phyloP scores from a whole-genome alignment of 176 grass and related monocot species.

The Rhynchospora breviuscula region DNA sequence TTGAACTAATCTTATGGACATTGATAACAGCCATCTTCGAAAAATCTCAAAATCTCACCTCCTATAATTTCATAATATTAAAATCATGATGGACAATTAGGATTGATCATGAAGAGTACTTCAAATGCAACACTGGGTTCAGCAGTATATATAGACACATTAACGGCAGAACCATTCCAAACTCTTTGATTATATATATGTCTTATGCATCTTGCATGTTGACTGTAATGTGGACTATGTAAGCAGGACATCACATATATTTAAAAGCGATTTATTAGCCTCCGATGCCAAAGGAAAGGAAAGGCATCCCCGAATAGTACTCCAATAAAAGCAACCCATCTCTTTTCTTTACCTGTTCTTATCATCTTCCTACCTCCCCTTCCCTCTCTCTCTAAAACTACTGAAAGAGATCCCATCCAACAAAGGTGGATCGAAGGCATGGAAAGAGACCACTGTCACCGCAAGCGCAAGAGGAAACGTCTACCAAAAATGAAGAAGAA shows the following conservation, averaged over 20 bases:
- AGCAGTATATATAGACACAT: too few relatives aligned
- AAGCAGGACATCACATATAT: conserved; percentile 6
- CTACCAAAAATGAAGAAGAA: conserved; percentile 25
- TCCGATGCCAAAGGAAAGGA: neutral
- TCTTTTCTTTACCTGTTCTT: conserved; percentile 30
- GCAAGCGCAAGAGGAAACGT: conserved; percentile 40
- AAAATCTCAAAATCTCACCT: neutral
- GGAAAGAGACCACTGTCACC: conserved; percentile 83
- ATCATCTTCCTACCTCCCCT: neutral
- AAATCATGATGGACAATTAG: neutral
- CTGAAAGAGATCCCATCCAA: neutral
- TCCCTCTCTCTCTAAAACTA: neutral
- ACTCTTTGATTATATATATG: neutral
- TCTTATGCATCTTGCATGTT: neutral
- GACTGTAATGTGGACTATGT: neutral
- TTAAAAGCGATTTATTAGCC: conserved; percentile 1
- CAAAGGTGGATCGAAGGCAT: conserved; percentile 83
- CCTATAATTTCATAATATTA: neutral
- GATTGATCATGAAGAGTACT: neutral
- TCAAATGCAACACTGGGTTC: neutral
- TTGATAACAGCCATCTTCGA: neutral
- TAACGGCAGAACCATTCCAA: too few relatives aligned
- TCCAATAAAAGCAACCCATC: conserved; percentile 10
- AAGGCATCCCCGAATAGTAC: conserved; percentile 2
- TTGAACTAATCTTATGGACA: neutral